Percentiles rank a stretch among this genome's conserved stretches.
Evolutionary conservation across 768 basidiomycete genomes (phyloP).

Genomic region (Hortiboletus campestris): DNA sequence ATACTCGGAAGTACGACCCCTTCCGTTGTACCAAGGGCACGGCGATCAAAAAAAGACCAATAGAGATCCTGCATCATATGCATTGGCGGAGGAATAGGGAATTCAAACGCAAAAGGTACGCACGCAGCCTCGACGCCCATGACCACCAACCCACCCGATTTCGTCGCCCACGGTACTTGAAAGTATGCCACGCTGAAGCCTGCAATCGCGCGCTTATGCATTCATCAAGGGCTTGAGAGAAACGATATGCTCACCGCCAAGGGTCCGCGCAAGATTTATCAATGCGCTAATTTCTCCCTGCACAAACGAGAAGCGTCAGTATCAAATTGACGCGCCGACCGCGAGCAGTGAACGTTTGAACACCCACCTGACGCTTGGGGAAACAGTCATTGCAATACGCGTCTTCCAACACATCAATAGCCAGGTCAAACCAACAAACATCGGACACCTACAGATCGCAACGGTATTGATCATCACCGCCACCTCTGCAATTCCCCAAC

Average conservation of each 20-base stretch:
- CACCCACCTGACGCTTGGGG: slow-evolving; percentile 30
- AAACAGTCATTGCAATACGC: slow-evolving; percentile 41
- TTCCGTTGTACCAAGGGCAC: slow-evolving; percentile 37
- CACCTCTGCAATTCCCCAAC: slow-evolving; percentile 43
- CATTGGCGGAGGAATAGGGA: background rate
- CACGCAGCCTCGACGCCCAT: slow-evolving; percentile 40
- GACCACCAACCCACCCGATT: slow-evolving; percentile 34
- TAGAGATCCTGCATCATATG: slow-evolving; percentile 24
- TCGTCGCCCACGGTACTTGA: slow-evolving; percentile 40
- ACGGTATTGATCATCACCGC: slow-evolving; percentile 41
- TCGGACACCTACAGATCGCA: slow-evolving; percentile 32
- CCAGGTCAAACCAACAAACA: background rate
- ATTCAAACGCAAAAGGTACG: slow-evolving; percentile 5
- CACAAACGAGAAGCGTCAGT: background rate
- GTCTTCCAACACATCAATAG: slow-evolving; percentile 19
- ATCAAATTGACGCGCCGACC: background rate
- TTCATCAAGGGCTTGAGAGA: background rate
- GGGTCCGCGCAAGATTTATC: slow-evolving; percentile 39
- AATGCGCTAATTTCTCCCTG: slow-evolving; percentile 45
- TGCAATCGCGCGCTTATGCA: background rate
- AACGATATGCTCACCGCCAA: slow-evolving; percentile 24
- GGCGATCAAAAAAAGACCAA: slow-evolving; percentile 35
- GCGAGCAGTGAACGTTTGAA: background rate
- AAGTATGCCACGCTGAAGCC: slow-evolving; percentile 41
- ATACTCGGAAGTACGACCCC: slow-evolving; percentile 35